These are phyloP conservation scores for Globisporangium radiosum DNA, from an alignment of 352 stramenopile species.

Conservation along the genomic window DNA sequence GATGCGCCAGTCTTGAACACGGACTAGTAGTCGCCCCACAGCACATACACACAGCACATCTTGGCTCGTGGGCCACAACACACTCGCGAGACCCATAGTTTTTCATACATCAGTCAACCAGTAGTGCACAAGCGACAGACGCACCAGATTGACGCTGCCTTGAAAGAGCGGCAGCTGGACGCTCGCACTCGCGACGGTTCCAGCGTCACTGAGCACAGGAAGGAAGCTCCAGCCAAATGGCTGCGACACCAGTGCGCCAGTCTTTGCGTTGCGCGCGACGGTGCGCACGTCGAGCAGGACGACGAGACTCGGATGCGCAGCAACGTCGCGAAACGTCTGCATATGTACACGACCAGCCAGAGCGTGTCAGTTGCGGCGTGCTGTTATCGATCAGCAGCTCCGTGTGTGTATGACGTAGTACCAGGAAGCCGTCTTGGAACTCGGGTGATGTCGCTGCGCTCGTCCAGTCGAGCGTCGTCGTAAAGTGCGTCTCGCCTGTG, in stretches of 20 bases:
- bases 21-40: conserved; percentile 14
- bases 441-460: conserved; percentile 46
- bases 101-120: background rate
- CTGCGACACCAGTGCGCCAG: conserved; percentile 31
- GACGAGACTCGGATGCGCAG: conserved; percentile 18
- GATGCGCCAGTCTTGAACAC: conserved; percentile 22
- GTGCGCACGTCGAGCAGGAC: conserved; percentile 57
- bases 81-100: background rate
- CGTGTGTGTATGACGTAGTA: conserved; percentile 6
- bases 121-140: background rate
- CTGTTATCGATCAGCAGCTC: background rate
- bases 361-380: background rate
- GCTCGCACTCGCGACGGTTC: conserved; percentile 25
- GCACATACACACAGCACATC: background rate
- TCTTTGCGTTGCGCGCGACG: conserved; percentile 38
- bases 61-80: too few relatives aligned
- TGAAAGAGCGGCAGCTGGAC: conserved; percentile 59
- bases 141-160: conserved; percentile 57
- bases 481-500: conserved; percentile 51
- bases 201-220: conserved; percentile 32
- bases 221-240: conserved; percentile 64
- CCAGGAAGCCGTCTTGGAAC: conserved; percentile 55
- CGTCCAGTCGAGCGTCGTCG: conserved; percentile 50
- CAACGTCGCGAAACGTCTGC: conserved; percentile 41
- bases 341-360: background rate